Evolutionary conservation across 192 early-diverging fungal genomes (phyloP), one percentile per base, ranked within the genome.

Genomic region (Linnemannia zychae): DNA sequence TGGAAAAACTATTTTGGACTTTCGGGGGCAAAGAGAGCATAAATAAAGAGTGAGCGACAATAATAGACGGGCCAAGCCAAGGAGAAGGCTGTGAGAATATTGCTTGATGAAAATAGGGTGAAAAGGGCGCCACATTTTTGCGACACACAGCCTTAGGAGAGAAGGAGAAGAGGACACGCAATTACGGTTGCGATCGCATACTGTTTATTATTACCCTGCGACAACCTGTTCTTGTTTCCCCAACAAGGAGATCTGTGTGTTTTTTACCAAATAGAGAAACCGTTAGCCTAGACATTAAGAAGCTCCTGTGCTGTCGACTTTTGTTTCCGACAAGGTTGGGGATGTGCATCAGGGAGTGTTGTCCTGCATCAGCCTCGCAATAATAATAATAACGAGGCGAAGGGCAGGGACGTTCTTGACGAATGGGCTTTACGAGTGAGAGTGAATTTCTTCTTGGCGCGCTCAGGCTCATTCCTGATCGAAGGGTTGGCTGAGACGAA

Each of bases 1-100:
- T 63, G 57, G 57, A 63, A 60, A 60, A 63, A 63, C 57, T 63
- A 63, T 63, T 63, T 63, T 63, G 57, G 57, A 63, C 57, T 63
- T 63, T 63, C 57, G 67, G 38, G 67, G 38, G 67, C n/a, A 33
- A 17, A 4, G 17, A 69, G 67, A 20, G 33, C n/a, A 69, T 34
- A 40, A 5, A 15, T 9, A 7, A 38, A 31, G 3, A 31, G 33
- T 4, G 36, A 31, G 36, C 12, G 38, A 69, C 33, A 40, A 69
- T 28, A 69, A 69, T 38, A 69, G 67, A 69, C 28, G 67, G 20
- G 36, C 36, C 20, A n/a, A 69, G 38, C 38, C 36, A 69, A 69
- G 38, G 15, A 40, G 67, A 69, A 63, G 57, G 57, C 57, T 63
- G 57, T 63, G 57, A 33, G 28, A 31, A 15, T n/a, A 31, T 15